Conservation (phyloP, 2,329 filamentous ascomycete species). For the Alternaria sp. region DNA sequence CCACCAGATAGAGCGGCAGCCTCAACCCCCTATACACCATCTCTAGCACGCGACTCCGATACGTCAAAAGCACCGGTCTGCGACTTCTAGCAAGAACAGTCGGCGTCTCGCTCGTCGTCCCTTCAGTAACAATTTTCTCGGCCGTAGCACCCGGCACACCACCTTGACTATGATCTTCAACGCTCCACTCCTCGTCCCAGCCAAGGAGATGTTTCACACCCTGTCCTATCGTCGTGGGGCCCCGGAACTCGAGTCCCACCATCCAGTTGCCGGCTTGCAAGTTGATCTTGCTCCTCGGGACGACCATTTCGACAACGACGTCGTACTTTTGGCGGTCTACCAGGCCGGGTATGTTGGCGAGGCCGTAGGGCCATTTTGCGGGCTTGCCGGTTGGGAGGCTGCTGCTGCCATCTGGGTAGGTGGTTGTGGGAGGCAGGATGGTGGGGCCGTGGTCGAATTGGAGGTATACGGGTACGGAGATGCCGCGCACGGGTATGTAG, state of each 20-base stretch:
- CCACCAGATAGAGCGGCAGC: constrained; percentile 74
- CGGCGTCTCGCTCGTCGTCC: constrained; percentile 21
- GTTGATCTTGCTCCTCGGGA: constrained; percentile 83
- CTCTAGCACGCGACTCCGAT: constrained; percentile 64
- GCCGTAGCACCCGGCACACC: constrained; percentile 14
- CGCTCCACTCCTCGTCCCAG: constrained; percentile 46
- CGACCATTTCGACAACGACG: constrained; percentile 74
- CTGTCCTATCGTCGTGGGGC: constrained; percentile 18
- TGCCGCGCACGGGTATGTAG: constrained; percentile 72
- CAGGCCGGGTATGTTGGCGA: constrained; percentile 52
- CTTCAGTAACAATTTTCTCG: constrained; percentile 13
- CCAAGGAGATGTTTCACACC: constrained; percentile 32
- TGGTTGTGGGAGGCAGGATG: constrained; percentile 4
- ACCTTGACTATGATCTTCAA: constrained; percentile 32
- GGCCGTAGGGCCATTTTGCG: constrained; percentile 60
- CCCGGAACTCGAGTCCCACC: constrained; percentile 77
- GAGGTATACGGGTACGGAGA: constrained; percentile 69
- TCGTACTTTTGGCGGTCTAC: constrained; percentile 82
- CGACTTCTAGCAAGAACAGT: constrained; percentile 61
- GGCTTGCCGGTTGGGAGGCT: constrained; percentile 7
- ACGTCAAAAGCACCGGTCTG: constrained; percentile 81
- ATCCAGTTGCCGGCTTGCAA: constrained; percentile 89
- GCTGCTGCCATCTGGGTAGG: constrained; percentile 8
- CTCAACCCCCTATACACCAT: constrained; percentile 36
- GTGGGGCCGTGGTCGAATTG: constrained; percentile 64